These are phyloP conservation scores for Cinnamomum chago DNA, from an alignment of 164 flowering plant genomes.

Conservation along the genomic window DNA sequence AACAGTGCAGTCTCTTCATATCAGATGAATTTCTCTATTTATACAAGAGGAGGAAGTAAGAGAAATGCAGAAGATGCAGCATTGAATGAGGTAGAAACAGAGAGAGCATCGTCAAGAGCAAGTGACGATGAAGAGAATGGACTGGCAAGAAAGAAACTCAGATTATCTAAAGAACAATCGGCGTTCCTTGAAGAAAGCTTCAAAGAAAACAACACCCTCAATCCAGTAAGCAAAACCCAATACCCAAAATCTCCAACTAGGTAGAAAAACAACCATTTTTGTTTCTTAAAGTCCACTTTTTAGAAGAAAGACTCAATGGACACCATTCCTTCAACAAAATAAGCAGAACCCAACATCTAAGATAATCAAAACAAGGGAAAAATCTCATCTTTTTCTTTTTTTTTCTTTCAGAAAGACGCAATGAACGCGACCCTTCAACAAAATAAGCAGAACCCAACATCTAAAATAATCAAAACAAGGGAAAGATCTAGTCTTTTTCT, in stretches of 20 bases:
- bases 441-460: too few species aligned
- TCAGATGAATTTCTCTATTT: conserved; percentile 53
- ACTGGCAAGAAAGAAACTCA: conserved; percentile 63
- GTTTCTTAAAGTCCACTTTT: neutral
- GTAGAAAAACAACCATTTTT: neutral
- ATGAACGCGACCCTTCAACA: too few species aligned
- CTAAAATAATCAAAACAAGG: neutral
- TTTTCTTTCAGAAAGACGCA: too few species aligned
- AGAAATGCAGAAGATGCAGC: conserved; percentile 27
- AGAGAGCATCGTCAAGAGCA: conserved; percentile 48
- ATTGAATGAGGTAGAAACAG: conserved; percentile 33
- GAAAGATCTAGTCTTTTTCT: neutral
- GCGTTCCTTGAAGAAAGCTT: conserved; percentile 92
- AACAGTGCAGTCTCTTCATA: conserved; percentile 55
- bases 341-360: neutral
- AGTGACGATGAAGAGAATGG: conserved; percentile 81
- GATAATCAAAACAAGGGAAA: neutral
- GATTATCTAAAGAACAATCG: conserved; percentile 86
- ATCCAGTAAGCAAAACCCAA: conserved; percentile 55
- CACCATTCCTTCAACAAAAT: too few species aligned
- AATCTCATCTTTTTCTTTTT: neutral
- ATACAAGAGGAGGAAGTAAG: conserved; percentile 25
- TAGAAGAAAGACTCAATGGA: too few species aligned
- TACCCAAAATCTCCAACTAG: neutral
- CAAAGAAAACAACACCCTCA: conserved; percentile 89